These are phyloP conservation scores for Malus fusca DNA, from an alignment of 306 rosid genomes.

Conservation along the genomic window DNA sequence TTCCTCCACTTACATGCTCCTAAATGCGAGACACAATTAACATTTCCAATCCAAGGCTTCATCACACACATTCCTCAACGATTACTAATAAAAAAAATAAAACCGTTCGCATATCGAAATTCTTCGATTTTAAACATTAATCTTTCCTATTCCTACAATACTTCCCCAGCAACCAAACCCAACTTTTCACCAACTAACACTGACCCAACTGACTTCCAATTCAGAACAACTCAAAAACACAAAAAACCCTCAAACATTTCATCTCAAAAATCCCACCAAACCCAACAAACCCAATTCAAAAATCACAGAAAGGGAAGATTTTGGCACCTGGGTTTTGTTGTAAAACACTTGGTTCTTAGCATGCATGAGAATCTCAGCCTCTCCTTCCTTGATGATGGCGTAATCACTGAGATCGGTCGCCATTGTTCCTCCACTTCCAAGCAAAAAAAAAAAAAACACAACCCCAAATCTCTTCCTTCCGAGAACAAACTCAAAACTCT, in stretches of 20 bases:
- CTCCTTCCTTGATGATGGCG: slow-evolving; percentile 80
- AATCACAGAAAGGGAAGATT: slow-evolving; percentile 11
- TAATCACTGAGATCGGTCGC: slow-evolving; percentile 58
- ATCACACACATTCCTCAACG: background rate
- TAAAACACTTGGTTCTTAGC: slow-evolving; percentile 82
- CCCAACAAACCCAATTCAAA: slow-evolving; percentile 1
- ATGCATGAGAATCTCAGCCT: slow-evolving; percentile 98
- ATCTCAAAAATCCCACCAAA: slow-evolving; percentile 5
- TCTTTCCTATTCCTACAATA: background rate
- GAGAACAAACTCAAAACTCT: background rate
- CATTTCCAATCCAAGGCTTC: background rate
- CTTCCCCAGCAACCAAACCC: background rate
- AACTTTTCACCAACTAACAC: background rate
- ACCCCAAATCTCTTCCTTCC: background rate
- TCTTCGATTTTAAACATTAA: background rate
- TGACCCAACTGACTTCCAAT: slow-evolving; percentile 4
- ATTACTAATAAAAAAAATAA: background rate
- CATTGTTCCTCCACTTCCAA: slow-evolving; percentile 42
- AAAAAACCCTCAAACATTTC: background rate
- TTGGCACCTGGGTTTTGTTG: slow-evolving; percentile 80
- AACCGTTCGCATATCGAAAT: background rate
- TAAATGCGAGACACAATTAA: background rate
- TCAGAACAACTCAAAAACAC: background rate
- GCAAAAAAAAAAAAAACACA: slow-evolving; percentile 17
- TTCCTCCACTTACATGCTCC: background rate